Conservation (phyloP, 192 early-diverging fungal species). For the Helicostylum pulchrum region DNA sequence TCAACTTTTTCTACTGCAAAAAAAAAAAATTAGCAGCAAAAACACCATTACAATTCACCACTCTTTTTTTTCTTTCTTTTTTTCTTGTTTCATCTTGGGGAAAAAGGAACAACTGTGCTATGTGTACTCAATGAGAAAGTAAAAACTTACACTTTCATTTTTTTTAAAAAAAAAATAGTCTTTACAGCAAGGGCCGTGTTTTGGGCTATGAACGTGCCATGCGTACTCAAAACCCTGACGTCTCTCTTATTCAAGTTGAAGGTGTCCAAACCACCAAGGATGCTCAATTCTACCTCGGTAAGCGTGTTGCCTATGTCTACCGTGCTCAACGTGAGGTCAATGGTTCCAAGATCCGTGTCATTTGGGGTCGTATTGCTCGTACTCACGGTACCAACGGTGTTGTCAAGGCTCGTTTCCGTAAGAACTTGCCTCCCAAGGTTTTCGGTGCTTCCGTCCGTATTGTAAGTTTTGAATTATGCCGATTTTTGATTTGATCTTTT, state of each 20-base stretch:
- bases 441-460: conserved; percentile 93
- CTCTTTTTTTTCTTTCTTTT: background rate
- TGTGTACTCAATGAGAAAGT: too few species aligned
- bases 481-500: background rate
- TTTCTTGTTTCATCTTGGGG: background rate
- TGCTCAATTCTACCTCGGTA: conserved; percentile 96
- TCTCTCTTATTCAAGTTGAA: conserved; percentile 91
- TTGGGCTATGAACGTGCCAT: conserved; percentile 93
- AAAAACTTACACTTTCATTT: background rate
- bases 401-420: conserved; percentile 95
- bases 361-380: conserved; percentile 96
- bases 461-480: conserved; percentile 53
- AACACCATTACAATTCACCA: too few species aligned
- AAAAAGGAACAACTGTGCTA: too few species aligned
- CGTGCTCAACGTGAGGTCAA: conserved; percentile 81
- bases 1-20: too few species aligned
- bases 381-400: conserved; percentile 94
- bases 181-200: conserved; percentile 96
- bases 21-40: background rate
- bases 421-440: conserved; percentile 92
- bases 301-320: conserved; percentile 98
- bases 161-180: conserved; percentile 54
- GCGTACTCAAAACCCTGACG: conserved; percentile 88
- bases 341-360: conserved; percentile 92
- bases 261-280: conserved; percentile 87